phyloP scores from a whole-genome alignment of 2,329 filamentous ascomycete species.

The Apiospora hydei region DNA sequence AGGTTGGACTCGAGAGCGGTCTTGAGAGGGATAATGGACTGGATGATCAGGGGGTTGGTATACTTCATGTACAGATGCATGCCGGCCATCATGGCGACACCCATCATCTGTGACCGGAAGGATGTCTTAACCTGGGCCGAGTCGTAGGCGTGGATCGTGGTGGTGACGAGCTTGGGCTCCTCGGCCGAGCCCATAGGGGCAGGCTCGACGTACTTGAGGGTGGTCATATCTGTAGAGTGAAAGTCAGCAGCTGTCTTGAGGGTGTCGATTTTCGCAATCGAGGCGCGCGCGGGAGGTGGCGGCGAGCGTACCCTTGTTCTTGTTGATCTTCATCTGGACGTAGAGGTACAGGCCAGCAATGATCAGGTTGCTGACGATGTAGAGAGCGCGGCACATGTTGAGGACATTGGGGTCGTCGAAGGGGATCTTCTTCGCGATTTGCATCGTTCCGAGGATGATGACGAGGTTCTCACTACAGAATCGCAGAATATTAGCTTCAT shows the following conservation, averaged over 20 bases:
- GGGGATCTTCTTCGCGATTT: constrained; percentile 93
- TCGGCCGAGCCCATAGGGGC: constrained; percentile 91
- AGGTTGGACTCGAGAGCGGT: constrained; percentile 93
- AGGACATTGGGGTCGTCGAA: constrained; percentile 81
- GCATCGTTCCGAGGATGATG: constrained; percentile 98
- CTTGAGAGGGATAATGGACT: constrained; percentile 98
- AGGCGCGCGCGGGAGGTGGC: background rate
- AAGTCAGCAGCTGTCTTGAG: background rate
- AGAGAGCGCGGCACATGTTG: constrained; percentile 62
- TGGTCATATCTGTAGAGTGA: constrained; percentile 78
- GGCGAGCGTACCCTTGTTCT: constrained; percentile 84
- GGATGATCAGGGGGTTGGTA: constrained; percentile 98
- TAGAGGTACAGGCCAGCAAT: constrained; percentile 88
- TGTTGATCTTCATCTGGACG: constrained; percentile 84
- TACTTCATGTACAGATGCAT: constrained; percentile 99
- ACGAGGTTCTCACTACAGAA: constrained; percentile 80
- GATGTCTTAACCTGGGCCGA: constrained; percentile 81
- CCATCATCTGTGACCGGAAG: constrained; percentile 93
- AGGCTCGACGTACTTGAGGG: constrained; percentile 98
- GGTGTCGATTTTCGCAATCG: background rate
- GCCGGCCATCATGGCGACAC: constrained; percentile 95
- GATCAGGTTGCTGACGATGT: constrained; percentile 74
- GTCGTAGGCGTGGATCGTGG: constrained; percentile 96
- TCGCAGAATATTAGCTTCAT: constrained; percentile 13
- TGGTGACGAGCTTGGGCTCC: constrained; percentile 95